Conservation (phyloP, 768 basidiomycete species). For the Psilocybe tampanensis region DNA sequence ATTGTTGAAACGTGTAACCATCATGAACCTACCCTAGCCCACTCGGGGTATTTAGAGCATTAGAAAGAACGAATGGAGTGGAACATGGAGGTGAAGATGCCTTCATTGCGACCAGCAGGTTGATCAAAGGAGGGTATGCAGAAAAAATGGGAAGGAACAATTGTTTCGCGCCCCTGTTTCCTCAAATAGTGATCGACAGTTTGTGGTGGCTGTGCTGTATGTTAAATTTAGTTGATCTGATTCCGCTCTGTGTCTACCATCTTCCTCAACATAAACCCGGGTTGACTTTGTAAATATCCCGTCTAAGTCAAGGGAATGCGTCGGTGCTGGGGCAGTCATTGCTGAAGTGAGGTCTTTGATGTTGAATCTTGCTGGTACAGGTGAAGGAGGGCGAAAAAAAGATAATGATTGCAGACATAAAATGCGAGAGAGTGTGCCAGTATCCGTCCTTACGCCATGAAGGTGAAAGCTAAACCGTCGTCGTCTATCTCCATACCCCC, state of each 20-base stretch:
- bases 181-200: neutral
- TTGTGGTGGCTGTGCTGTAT: conserved; percentile 4
- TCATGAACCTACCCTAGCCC: conserved; percentile 14
- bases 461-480: conserved; percentile 47
- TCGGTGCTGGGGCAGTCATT: too few relatives aligned
- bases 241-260: too few relatives aligned
- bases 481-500: conserved; percentile 51
- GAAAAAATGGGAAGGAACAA: too few relatives aligned
- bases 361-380: neutral
- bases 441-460: conserved; percentile 37
- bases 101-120: conserved; percentile 13
- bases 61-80: conserved; percentile 20
- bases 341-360: neutral
- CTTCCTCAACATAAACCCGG: too few relatives aligned
- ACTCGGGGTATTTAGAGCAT: conserved; percentile 20
- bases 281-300: too few relatives aligned
- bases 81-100: conserved; percentile 7
- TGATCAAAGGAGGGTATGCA: neutral
- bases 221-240: neutral
- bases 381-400: neutral
- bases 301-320: too few relatives aligned
- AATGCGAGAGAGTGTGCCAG: neutral
- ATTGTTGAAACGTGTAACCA: conserved; percentile 1
- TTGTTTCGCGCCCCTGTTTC: neutral
- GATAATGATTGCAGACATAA: neutral